A percentile compares a stretch with the other conserved stretches of the same genome.
phyloP scores from a whole-genome alignment of 345 rosid genomes.

The Diplotaxis tenuifolia region DNA sequence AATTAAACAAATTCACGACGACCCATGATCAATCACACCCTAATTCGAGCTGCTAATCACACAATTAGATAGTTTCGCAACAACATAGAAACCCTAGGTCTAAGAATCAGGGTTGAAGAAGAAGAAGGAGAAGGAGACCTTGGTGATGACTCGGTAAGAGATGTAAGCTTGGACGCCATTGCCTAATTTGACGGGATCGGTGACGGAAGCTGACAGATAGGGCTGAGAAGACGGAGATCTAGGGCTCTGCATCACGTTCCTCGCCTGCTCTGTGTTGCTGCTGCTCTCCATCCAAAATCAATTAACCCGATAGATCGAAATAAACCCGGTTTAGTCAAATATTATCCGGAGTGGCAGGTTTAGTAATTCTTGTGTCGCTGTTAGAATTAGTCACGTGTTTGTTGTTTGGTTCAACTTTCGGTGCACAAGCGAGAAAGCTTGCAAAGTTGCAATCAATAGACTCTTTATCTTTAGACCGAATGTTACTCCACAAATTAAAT shows the following conservation, averaged over 20 bases:
- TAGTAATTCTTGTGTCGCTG: conserved; percentile 2
- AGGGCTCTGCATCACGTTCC: conserved; percentile 72
- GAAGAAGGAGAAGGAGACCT: conserved; percentile 46
- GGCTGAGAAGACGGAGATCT: conserved; percentile 81
- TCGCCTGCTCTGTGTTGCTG: conserved; percentile 52
- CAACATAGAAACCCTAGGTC: conserved; percentile 26
- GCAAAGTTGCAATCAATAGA: neutral
- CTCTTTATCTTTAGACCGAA: conserved; percentile 2
- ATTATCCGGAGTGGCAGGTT: conserved; percentile 13
- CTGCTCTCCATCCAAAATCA: conserved; percentile 33
- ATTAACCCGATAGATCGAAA: neutral
- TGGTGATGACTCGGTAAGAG: conserved; percentile 91
- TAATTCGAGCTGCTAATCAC: neutral
- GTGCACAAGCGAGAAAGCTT: conserved; percentile 12
- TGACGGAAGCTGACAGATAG: conserved; percentile 68
- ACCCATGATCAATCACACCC: neutral
- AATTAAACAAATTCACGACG: neutral
- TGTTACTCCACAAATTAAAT: neutral
- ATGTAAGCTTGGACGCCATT: conserved; percentile 96
- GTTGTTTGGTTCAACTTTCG: conserved; percentile 6
- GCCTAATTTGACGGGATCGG: conserved; percentile 97
- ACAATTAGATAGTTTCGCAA: neutral
- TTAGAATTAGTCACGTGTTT: conserved; percentile 16
- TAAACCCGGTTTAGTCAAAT: conserved; percentile 16
- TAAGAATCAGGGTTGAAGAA: conserved; percentile 3